Conservation (phyloP, 352 stramenopile species). For the Pythium rhizo-oryzae region DNA sequence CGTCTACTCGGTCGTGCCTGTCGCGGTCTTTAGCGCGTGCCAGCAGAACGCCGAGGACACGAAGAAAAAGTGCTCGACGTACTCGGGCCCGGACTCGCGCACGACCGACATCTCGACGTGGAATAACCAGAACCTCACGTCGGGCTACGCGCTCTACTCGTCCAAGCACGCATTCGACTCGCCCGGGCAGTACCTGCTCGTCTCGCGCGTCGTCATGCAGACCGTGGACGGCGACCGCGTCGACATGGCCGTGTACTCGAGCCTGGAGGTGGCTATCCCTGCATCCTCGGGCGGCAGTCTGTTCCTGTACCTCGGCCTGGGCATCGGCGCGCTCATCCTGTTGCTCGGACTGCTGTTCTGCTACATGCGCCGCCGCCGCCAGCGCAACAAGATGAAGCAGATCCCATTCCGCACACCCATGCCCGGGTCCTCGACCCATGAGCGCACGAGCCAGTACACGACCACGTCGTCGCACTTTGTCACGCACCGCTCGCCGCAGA, state of each 20-base stretch:
- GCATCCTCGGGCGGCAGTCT: constrained; percentile 46
- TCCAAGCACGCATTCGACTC: constrained; percentile 58
- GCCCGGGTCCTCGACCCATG: constrained; percentile 21
- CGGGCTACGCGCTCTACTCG: constrained; percentile 50
- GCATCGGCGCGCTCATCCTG: constrained; percentile 67
- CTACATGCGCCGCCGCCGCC: constrained; percentile 66
- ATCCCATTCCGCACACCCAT: constrained; percentile 75
- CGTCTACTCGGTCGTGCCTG: constrained; percentile 65
- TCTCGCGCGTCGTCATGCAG: constrained; percentile 71
- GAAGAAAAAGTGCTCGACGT: constrained; percentile 62
- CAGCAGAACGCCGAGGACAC: constrained; percentile 46
- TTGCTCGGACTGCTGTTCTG: constrained; percentile 68
- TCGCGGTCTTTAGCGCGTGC: constrained; percentile 75
- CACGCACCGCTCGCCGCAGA: constrained; percentile 51
- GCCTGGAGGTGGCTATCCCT: constrained; percentile 53
- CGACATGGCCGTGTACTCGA: constrained; percentile 85
- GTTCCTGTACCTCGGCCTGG: constrained; percentile 77
- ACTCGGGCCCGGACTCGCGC: constrained; percentile 54
- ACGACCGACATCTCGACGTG: constrained; percentile 59
- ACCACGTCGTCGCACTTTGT: constrained; percentile 71
- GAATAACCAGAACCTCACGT: constrained; percentile 68
- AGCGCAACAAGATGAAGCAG: constrained; percentile 62
- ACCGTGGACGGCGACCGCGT: constrained; percentile 73
- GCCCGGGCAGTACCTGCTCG: constrained; percentile 66
- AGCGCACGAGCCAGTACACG: constrained; percentile 58